These are phyloP conservation scores for Trapa incisa DNA, from an alignment of 345 rosid species.

Conservation along the genomic window DNA sequence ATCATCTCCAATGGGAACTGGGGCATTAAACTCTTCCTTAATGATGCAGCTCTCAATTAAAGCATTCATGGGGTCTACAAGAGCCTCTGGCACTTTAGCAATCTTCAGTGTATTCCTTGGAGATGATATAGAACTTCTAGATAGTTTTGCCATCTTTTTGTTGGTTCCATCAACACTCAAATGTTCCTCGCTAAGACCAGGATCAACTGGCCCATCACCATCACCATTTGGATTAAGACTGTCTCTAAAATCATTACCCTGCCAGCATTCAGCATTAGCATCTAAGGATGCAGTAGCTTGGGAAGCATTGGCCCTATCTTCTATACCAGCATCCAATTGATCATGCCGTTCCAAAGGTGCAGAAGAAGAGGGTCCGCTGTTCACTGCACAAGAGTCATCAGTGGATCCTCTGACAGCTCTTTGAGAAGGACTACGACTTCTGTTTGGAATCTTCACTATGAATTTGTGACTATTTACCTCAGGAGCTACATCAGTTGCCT, in stretches of 20 bases:
- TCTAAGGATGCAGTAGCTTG: constrained; percentile 27
- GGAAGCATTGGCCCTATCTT: constrained; percentile 33
- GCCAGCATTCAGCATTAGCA: constrained; percentile 47
- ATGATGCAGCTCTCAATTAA: constrained; percentile 80
- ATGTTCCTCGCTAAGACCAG: constrained; percentile 32
- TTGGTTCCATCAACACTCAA: constrained; percentile 26
- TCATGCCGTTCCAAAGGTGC: constrained; percentile 46
- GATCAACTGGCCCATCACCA: constrained; percentile 38
- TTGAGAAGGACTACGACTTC: constrained; percentile 63
- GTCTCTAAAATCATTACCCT: constrained; percentile 51
- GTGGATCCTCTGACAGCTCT: constrained; percentile 53
- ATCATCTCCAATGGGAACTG: constrained; percentile 53
- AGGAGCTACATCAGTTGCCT: constrained; percentile 32
- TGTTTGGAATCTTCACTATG: constrained; percentile 62
- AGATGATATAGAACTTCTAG: constrained; percentile 28
- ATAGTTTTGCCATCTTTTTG: constrained; percentile 25
- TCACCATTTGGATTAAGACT: constrained; percentile 26
- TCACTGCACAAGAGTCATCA: constrained; percentile 42
- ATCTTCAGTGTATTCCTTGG: constrained; percentile 35
- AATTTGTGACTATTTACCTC: constrained; percentile 56
- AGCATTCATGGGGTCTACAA: constrained; percentile 70
- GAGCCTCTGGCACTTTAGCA: constrained; percentile 40
- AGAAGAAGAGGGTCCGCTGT: constrained; percentile 56
- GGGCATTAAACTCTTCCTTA: constrained; percentile 42
- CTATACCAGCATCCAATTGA: constrained; percentile 23